A percentile compares a stretch with the other conserved stretches of the same genome.
Conservation (phyloP, 768 basidiomycete species). For the Phylloporus sp. region DNA sequence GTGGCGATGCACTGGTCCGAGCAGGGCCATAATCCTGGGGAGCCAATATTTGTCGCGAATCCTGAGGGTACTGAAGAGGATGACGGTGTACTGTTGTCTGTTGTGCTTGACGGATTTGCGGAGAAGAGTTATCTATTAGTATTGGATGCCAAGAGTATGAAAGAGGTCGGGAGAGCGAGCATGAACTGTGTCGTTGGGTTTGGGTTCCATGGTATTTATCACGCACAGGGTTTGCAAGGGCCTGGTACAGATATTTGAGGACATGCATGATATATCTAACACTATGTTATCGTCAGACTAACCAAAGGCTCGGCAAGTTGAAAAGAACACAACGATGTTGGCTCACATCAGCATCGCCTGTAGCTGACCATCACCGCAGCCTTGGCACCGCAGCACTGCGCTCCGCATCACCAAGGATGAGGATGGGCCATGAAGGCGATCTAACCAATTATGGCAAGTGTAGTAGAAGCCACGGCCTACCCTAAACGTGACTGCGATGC, state of each 20-base stretch:
- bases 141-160: constrained; percentile 34
- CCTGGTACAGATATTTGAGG: constrained; percentile 22
- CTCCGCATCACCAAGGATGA: constrained; percentile 17
- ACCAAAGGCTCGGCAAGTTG: too few species aligned
- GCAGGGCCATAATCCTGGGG: constrained; percentile 31
- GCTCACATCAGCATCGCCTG: too few species aligned
- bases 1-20: constrained; percentile 25
- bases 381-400: constrained; percentile 5
- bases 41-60: constrained; percentile 36
- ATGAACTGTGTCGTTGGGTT: constrained; percentile 31
- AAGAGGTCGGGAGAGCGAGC: constrained; percentile 35
- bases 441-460: constrained; percentile 13
- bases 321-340: too few species aligned
- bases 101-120: constrained; percentile 32
- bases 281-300: too few species aligned
- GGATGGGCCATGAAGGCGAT: constrained; percentile 10
- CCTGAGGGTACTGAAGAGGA: constrained; percentile 31
- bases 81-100: constrained; percentile 36
- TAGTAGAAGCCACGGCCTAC: constrained; percentile 2
- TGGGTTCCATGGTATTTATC: constrained; percentile 36
- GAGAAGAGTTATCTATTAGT: constrained; percentile 35
- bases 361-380: too few species aligned
- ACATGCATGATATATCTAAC: background rate
- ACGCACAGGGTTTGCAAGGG: constrained; percentile 1
- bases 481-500: too few species aligned